phyloP scores from a whole-genome alignment of 2,329 filamentous ascomycete species.

The Fusarium sp. region DNA sequence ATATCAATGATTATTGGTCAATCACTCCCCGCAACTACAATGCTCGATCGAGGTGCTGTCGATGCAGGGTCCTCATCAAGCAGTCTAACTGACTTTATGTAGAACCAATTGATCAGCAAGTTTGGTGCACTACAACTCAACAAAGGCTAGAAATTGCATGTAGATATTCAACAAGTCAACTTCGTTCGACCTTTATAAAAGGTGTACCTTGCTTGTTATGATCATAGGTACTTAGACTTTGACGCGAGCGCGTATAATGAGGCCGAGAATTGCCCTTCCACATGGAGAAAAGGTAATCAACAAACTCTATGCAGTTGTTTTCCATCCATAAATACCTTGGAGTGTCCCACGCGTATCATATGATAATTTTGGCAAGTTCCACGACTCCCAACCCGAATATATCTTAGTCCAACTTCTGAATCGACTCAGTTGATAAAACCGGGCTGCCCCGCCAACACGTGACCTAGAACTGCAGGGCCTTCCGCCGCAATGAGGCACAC shows the following conservation, averaged over 20 bases:
- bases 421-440: conserved; percentile 21
- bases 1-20: conserved; percentile 6
- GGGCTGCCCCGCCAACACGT: conserved; percentile 49
- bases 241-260: neutral
- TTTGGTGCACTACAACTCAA: neutral
- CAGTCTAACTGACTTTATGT: neutral
- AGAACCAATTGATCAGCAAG: neutral
- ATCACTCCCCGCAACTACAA: neutral
- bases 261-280: neutral
- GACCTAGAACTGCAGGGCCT: conserved; percentile 41
- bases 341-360: neutral
- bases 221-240: too few relatives aligned
- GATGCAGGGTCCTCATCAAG: neutral
- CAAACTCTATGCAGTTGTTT: conserved; percentile 3
- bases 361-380: conserved; percentile 5
- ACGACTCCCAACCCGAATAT: neutral
- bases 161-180: conserved; percentile 1
- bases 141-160: too few relatives aligned
- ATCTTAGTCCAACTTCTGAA: conserved; percentile 1
- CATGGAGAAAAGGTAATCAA: neutral
- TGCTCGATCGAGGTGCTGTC: conserved; percentile 1
- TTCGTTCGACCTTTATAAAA: too few relatives aligned
- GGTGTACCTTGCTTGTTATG: conserved; percentile 5
- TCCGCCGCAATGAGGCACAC: conserved; percentile 43
- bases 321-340: neutral